Evolutionary conservation across 305 asterid species (phyloP).

Genomic region (Fraxinus sp.): DNA sequence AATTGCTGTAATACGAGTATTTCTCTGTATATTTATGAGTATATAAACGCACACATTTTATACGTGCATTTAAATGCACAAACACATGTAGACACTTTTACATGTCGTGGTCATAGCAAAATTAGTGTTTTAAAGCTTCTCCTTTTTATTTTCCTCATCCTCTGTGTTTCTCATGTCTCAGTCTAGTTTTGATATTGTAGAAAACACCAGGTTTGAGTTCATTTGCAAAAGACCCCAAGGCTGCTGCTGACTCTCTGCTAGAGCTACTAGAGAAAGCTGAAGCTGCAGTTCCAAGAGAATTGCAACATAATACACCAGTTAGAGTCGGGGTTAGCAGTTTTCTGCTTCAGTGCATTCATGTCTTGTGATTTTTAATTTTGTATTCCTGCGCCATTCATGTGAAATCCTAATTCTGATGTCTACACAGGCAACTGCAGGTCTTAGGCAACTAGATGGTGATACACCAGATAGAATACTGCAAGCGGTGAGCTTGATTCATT

Average conservation of each 20-base stretch:
- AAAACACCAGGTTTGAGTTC: slow-evolving; percentile 69
- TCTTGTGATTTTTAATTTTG: not conserved
- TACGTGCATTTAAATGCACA: not conserved
- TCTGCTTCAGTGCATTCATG: slow-evolving; percentile 2
- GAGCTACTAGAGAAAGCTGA: slow-evolving; percentile 61
- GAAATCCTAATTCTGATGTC: slow-evolving; percentile 18
- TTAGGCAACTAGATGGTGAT: slow-evolving; percentile 73
- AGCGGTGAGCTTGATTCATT: slow-evolving; percentile 43
- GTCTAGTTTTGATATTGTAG: slow-evolving; percentile 40
- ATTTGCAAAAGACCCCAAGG: slow-evolving; percentile 62
- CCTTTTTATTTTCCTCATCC: not conserved
- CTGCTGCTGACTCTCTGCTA: slow-evolving; percentile 62
- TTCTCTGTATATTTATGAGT: not conserved
- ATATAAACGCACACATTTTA: not conserved
- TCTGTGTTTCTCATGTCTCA: slow-evolving; percentile 9
- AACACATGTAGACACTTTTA: not conserved
- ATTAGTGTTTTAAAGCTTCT: not conserved
- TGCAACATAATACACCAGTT: slow-evolving; percentile 57
- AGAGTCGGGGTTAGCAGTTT: slow-evolving; percentile 64
- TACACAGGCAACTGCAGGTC: slow-evolving; percentile 84
- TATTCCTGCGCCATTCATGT: not conserved
- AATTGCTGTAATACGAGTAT: not conserved
- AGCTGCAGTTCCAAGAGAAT: slow-evolving; percentile 56
- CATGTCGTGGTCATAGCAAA: not conserved
- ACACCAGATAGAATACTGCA: slow-evolving; percentile 71